These are phyloP conservation scores for Gossypium gossypioides DNA, from an alignment of 441 rosid species.

Conservation along the genomic window DNA sequence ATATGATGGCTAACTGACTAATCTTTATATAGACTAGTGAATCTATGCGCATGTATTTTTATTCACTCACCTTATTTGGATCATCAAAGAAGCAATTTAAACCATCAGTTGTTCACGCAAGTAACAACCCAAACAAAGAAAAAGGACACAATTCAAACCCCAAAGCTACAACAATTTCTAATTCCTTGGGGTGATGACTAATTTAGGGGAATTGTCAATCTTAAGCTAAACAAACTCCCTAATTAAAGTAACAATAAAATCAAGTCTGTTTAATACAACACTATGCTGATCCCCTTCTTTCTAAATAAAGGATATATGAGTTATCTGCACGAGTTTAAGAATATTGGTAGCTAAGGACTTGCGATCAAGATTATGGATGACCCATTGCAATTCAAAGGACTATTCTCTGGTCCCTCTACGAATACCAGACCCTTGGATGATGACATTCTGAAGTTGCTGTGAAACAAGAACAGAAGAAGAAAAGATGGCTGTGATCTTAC, in stretches of 20 bases:
- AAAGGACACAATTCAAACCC: background rate
- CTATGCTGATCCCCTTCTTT: background rate
- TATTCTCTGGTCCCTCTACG: background rate
- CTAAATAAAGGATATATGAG: background rate
- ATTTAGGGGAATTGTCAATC: background rate
- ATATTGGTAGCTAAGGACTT: background rate
- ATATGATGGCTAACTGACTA: background rate
- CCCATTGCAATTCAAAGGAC: background rate
- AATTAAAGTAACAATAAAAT: background rate
- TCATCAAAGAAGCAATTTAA: background rate
- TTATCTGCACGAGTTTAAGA: background rate
- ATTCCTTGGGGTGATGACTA: background rate
- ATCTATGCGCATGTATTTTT: background rate
- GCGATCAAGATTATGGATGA: background rate
- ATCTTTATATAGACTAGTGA: background rate
- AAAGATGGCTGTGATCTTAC: background rate
- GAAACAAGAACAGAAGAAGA: background rate
- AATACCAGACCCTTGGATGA: background rate
- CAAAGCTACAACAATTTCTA: background rate
- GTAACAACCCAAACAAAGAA: background rate
- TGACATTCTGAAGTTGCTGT: background rate
- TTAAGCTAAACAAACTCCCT: background rate
- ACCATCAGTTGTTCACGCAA: background rate
- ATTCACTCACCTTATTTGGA: background rate
- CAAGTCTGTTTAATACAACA: background rate